Base-by-base conservation (phyloP, 163 green algal genomes). In the Picocystis sp. region DNA sequence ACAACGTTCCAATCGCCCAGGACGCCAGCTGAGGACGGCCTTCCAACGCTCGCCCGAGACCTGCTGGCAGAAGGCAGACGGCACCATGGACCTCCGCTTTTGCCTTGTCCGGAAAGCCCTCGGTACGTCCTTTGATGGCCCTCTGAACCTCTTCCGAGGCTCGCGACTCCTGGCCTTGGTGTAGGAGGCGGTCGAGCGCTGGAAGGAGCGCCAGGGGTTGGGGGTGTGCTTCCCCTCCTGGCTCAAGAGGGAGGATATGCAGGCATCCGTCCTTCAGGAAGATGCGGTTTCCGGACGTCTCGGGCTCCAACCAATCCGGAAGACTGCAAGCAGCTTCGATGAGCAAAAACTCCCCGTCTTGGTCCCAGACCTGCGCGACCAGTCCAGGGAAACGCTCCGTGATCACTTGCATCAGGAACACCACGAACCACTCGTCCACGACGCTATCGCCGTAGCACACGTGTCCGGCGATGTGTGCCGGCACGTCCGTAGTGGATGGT, bases 341-440 rank as follows among this genome's bases (percentile, higher is more conserved):
- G 1, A 93, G 68, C 57, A 95, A 51, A 57, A 95, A 95, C 48
- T 95, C 76, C 0, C 82, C 83, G 58, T 97, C 87, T 44, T 86
- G 81, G 64, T 97, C 87, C 78, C 81, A 90, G 22, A 89, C 66
- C 44, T 75, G 65, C 11, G 54, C 38, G 22, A 12, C 11, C 3
- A 38, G 48, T 45, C 10, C 19, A 10, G 19, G 48, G 6, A 34
- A 38, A 43, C 61, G 46, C 3, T 14, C 22, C 0, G 69, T 86
- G 13, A 87, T 43, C 35, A 79, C 29, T 45, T 71, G 49, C 58
- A 93, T 67, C 59, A 93, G 66, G 64, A 65, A 87, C 14, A 78
- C 66, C 15, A 82, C 59, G 45, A 86, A 81, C 85, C 85, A 94
- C 63, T 93, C 85, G 57, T 94, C 85, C 43, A 92, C 79, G 17